These are phyloP conservation scores for Dactylorhiza incarnata DNA, from an alignment of 106 monocot genomes.

Conservation along the genomic window DNA sequence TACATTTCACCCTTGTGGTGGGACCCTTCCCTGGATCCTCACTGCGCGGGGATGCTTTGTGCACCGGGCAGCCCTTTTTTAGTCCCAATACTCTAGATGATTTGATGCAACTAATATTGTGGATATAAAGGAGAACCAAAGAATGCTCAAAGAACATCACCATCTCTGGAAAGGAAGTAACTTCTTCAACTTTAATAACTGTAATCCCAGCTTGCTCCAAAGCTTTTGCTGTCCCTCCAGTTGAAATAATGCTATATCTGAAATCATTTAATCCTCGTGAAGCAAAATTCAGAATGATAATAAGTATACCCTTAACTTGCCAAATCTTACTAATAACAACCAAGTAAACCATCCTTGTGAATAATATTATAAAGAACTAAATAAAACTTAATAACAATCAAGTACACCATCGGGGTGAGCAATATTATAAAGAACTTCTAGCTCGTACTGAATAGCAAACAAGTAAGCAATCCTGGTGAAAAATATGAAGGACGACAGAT, in stretches of 20 bases:
- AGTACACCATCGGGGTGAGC: too few relatives aligned
- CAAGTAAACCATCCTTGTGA: neutral
- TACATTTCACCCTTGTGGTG: too few relatives aligned
- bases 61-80: neutral
- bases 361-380: neutral
- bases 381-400: too few relatives aligned
- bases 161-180: slow-evolving; percentile 93
- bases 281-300: neutral
- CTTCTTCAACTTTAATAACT: slow-evolving; percentile 87
- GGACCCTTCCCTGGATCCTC: too few relatives aligned
- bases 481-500: neutral
- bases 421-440: too few relatives aligned
- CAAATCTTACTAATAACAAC: neutral
- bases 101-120: neutral
- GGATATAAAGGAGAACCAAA: neutral
- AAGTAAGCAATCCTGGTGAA: neutral
- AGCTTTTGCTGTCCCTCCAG: slow-evolving; percentile 8
- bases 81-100: neutral
- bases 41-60: too few relatives aligned
- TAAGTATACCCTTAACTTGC: neutral
- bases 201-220: slow-evolving; percentile 47
- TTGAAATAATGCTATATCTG: slow-evolving; percentile 10
- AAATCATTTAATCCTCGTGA: neutral
- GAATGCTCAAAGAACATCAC: slow-evolving; percentile 21
- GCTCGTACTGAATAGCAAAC: too few relatives aligned